Base-by-base conservation (phyloP, 306 rosid genomes). In the Adenanthera pavonina region DNA sequence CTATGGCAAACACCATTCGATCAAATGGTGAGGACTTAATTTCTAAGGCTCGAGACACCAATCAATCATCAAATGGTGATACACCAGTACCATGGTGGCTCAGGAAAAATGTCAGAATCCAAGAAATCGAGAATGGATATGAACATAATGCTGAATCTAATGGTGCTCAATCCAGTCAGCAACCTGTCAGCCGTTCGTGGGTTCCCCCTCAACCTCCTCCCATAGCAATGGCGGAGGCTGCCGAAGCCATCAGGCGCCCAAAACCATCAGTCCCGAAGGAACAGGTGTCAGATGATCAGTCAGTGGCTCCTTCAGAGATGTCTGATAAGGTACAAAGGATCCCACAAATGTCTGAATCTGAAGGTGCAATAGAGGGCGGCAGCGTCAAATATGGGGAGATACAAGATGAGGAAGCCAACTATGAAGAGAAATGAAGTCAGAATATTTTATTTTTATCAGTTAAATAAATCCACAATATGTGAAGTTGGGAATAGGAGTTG, bases 191-290 rank as follows among this genome's bases (percentile, higher is more conserved):
- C 75, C 96, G 96, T 4, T 33, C 54, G 6, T 96, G 99, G 99
- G 98, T 92, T 83, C 98, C 99, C 71, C 98, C 99, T 77, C 98
- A 87, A 88, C 94, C 98, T 52, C 99, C 98, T 47, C 97, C 97
- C 0, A 88, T 93, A 53, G 94, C 85, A 20, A 85, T 96, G 92
- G 65, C 98, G 0, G 97, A 77, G 82, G 98, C 97, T 46, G 99
- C 97, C 16, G 98, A 93, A 86, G 97, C 98, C 46, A 96, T 92
- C 88, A 86, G 98, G 61, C 89, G 98, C 71, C 98, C 94, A 25
- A 96, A 96, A 83, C 78, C 88, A 17, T 61, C 57, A 3, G 90
- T 38, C 47, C 96, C 86, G 78, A 91, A 82, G 80, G 97, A 96
- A 74, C 91, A 67, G 68, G 67, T 49, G 14, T 76, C 83, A 53